phyloP scores from a whole-genome alignment of 2,329 filamentous ascomycete species.

The Leptographium radiaticola region DNA sequence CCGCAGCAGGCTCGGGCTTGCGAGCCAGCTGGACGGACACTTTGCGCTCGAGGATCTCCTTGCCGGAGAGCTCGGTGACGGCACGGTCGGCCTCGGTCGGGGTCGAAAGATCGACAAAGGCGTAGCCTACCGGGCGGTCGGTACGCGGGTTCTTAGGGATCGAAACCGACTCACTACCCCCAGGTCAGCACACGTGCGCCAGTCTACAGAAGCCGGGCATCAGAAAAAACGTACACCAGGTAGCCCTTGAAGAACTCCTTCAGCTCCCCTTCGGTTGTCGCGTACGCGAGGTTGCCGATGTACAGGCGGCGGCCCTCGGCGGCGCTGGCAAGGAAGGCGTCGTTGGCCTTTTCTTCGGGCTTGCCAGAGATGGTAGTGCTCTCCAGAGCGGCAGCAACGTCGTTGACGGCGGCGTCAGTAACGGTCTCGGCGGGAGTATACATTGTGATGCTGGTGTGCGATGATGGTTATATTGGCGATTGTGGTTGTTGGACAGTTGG shows the following conservation, averaged over 20 bases:
- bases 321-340: constrained; percentile 91
- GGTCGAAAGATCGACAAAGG: constrained; percentile 95
- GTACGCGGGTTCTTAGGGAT: constrained; percentile 99
- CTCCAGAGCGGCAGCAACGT: constrained; percentile 62
- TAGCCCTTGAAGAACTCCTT: constrained; percentile 99
- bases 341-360: constrained; percentile 52
- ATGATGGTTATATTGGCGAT: constrained; percentile 10
- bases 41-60: constrained; percentile 97
- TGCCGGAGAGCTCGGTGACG: constrained; percentile 88
- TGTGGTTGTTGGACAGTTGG: constrained; percentile 16
- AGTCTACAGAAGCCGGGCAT: not conserved
- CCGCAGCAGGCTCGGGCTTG: constrained; percentile 79
- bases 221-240: constrained; percentile 68
- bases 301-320: constrained; percentile 98
- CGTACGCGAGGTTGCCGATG: constrained; percentile 99
- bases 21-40: constrained; percentile 97
- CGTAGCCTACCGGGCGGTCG: constrained; percentile 95
- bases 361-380: constrained; percentile 56
- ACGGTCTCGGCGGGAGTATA: constrained; percentile 67
- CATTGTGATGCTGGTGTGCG: constrained; percentile 51
- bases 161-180: constrained; percentile 80
- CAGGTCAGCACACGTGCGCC: constrained; percentile 19
- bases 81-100: constrained; percentile 90
- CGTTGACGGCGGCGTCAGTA: constrained; percentile 51
- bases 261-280: constrained; percentile 99